phyloP scores from a whole-genome alignment of 2,329 filamentous ascomycete species.

The Daldinia sp. region DNA sequence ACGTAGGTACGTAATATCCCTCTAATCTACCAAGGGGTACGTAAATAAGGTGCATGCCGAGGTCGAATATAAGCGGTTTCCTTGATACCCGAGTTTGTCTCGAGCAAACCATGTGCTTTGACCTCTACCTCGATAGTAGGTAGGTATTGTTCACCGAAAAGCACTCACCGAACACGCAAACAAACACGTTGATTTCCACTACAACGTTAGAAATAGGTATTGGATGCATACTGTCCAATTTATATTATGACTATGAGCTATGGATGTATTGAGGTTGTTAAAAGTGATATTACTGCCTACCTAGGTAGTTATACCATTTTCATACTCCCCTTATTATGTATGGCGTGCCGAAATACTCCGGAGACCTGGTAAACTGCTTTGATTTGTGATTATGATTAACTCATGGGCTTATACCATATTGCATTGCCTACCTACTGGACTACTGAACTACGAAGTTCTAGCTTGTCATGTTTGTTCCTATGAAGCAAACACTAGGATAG shows the following conservation, averaged over 20 bases:
- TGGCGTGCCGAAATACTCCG: neutral
- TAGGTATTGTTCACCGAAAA: neutral
- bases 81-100: neutral
- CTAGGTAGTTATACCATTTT: neutral
- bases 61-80: neutral
- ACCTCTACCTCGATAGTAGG: neutral
- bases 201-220: neutral
- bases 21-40: neutral
- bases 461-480: slow-evolving; percentile 4
- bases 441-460: slow-evolving; percentile 11
- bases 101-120: slow-evolving; percentile 1
- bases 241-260: neutral
- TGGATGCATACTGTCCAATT: neutral
- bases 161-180: neutral
- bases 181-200: neutral
- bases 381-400: slow-evolving; percentile 1
- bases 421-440: slow-evolving; percentile 13
- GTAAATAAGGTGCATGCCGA: neutral
- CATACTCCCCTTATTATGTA: neutral
- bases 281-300: neutral
- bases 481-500: slow-evolving; percentile 9
- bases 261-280: neutral
- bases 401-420: slow-evolving; percentile 8
- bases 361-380: neutral
- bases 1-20: neutral